phyloP scores from a whole-genome alignment of 73 alveolate genomes.

The Paraurostyla sp. region DNA sequence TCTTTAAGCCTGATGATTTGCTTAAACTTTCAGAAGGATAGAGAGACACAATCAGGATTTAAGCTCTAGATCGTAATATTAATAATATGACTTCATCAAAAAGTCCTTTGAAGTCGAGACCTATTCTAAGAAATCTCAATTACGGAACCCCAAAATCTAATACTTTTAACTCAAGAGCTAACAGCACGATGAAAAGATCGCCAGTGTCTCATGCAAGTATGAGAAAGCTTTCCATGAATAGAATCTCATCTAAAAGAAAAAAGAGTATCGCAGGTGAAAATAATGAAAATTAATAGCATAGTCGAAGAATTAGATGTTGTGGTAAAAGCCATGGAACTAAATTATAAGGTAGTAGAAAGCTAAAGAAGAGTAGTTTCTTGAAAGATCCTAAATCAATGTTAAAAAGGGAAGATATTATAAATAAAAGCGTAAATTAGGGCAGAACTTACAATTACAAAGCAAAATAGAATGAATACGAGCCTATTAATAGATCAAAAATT shows the following conservation, averaged over 20 bases:
- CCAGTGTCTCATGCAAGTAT: too few relatives aligned
- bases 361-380: too few relatives aligned
- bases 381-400: too few relatives aligned
- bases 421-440: not conserved
- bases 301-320: too few relatives aligned
- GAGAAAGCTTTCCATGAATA: too few relatives aligned
- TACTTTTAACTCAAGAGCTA: not conserved
- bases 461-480: conserved; percentile 26
- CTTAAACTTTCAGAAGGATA: not conserved
- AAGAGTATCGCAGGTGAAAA: too few relatives aligned
- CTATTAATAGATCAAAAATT: not conserved
- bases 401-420: conserved; percentile 7
- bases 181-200: too few relatives aligned
- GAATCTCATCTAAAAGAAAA: too few relatives aligned
- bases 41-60: not conserved
- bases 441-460: not conserved
- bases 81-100: not conserved
- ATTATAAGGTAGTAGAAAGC: too few relatives aligned
- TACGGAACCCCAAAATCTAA: not conserved
- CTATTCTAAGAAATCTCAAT: not conserved
- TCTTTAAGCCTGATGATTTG: conserved; percentile 6
- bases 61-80: not conserved
- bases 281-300: too few relatives aligned
- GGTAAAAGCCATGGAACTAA: too few relatives aligned
- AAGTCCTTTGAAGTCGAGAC: conserved; percentile 23